Percentiles rank a stretch among this genome's conserved stretches.
These are phyloP conservation scores for Citrus sp. DNA, from an alignment of 345 rosid species.

Conservation along the genomic window DNA sequence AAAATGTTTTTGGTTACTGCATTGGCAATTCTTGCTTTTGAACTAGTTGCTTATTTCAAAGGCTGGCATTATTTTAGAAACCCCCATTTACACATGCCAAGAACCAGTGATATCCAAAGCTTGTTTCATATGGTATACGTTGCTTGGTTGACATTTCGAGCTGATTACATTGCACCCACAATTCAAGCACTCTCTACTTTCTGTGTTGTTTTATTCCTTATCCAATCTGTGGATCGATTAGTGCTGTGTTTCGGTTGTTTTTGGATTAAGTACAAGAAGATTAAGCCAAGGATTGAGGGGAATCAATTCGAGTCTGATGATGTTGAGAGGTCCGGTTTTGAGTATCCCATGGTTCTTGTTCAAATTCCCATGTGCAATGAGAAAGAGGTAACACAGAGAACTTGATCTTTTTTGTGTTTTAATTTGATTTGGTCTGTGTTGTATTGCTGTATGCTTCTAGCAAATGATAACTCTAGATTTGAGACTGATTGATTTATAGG, in stretches of 20 bases:
- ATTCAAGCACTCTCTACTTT: slow-evolving; percentile 61
- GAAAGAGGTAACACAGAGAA: slow-evolving; percentile 50
- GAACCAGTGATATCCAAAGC: slow-evolving; percentile 60
- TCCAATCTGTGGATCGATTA: slow-evolving; percentile 77
- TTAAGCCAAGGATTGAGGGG: slow-evolving; percentile 54
- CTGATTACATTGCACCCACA: slow-evolving; percentile 64
- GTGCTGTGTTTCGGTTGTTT: slow-evolving; percentile 72
- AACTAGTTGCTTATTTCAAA: slow-evolving; percentile 63
- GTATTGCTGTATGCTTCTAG: background rate
- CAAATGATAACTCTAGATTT: background rate
- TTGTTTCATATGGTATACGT: slow-evolving; percentile 57
- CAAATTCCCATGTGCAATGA: slow-evolving; percentile 91
- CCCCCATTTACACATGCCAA: slow-evolving; percentile 59
- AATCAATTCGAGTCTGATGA: slow-evolving; percentile 54
- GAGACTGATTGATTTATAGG: background rate
- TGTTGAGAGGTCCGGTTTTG: slow-evolving; percentile 46
- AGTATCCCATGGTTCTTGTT: slow-evolving; percentile 82
- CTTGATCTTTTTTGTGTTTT: background rate
- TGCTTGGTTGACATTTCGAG: slow-evolving; percentile 57
- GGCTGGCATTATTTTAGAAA: slow-evolving; percentile 78
- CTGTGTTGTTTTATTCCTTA: slow-evolving; percentile 65
- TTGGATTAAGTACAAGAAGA: slow-evolving; percentile 76
- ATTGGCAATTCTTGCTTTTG: slow-evolving; percentile 52
- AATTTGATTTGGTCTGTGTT: background rate
- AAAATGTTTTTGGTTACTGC: slow-evolving; percentile 50